phyloP scores from a whole-genome alignment of 345 rosid species.

The Microcos paniculata region DNA sequence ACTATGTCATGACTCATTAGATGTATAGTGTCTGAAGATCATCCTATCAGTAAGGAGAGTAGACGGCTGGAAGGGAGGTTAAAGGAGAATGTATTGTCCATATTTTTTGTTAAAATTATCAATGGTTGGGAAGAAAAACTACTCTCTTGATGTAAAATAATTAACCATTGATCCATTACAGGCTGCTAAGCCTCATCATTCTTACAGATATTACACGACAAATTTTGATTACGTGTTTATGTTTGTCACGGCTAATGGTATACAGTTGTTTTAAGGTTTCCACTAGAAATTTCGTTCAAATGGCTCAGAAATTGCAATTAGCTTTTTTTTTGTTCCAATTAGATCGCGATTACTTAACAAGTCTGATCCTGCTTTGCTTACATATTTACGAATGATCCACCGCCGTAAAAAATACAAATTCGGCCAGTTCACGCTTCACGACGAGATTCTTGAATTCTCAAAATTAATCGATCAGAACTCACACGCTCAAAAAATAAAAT shows the following conservation, averaged over 20 bases:
- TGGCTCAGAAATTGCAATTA: not conserved
- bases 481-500: no score
- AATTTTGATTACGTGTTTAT: not conserved
- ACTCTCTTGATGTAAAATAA: constrained; percentile 4
- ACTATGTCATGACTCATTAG: not conserved
- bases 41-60: constrained; percentile 6
- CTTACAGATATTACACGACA: not conserved
- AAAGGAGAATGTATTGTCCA: not conserved
- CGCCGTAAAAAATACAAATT: no score
- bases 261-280: not conserved
- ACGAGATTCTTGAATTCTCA: no score
- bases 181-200: not conserved
- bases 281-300: not conserved
- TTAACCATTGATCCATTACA: not conserved
- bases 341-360: no score
- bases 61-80: constrained; percentile 1
- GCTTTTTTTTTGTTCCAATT: no score
- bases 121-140: not conserved
- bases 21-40: not conserved
- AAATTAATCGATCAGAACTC: no score
- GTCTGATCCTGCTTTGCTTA: no score
- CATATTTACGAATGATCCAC: no score
- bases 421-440: no score
- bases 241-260: constrained; percentile 8
- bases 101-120: not conserved